Base-by-base conservation (phyloP, 495 filamentous ascomycete genomes). In the Talaromyces trachyspermus region DNA sequence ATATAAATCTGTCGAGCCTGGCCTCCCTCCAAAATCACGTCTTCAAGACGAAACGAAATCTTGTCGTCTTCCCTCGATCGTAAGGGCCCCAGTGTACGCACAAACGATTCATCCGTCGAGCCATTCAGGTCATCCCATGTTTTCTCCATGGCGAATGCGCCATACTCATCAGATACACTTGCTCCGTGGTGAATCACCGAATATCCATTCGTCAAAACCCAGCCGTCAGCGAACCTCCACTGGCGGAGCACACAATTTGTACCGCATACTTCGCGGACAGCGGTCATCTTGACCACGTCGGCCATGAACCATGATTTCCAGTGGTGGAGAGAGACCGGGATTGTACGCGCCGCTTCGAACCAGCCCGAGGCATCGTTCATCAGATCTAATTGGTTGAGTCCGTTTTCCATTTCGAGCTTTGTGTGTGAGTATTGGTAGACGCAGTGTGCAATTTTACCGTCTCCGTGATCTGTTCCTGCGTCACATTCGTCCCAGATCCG, bases 181-280 rank as follows among this genome's bases (percentile, higher is more conserved):
- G 60, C 56, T n/a, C 69, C 68, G 53, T 81, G 78, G 30, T 74
- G 63, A 14, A 72, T 61, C 20, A 82, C 60, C 1, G 72, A 75
- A 55, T 69, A 77, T 0, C 78, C 80, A 51, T 79, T 80, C 5
- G 75, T 72, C 30, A 84, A 48, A n/a, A 80, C 61, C 61, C 71
- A 79, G 15, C 70, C 65, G 49, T 79, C 77, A 11, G 57, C 59
- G 48, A 81, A 82, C 11, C 65, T 59, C 63, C 73, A 84, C 29
- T 77, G 70, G 49, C 78, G 75, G 32, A 82, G 57, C 18, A 80
- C 65, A 44, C 77, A 81, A 12, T 58, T 57, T 33, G 77, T 72
- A 17, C 77, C 78, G 51, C 78, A 84, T 2, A 76, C 57, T 25
- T 75, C 65, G 23, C 75, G 58, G 12, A 80, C 62, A 24, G 68